Percentiles rank a stretch among this genome's conserved stretches.
Conservation (phyloP, 2,329 filamentous ascomycete species). For the Alternaria sp. region DNA sequence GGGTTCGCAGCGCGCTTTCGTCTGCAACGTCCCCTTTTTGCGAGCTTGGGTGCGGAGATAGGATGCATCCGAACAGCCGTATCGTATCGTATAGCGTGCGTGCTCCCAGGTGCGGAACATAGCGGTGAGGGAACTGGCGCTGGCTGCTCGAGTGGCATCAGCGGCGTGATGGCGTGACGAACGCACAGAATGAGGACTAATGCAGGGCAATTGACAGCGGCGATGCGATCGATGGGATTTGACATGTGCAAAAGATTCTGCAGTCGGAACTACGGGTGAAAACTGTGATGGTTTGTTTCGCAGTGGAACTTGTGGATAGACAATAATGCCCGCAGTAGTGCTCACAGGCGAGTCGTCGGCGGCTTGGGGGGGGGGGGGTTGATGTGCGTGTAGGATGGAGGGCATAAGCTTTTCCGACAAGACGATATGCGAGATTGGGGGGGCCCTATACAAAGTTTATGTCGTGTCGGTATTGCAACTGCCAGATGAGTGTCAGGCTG, state of each 20-base stretch:
- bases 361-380: slow-evolving; percentile 5
- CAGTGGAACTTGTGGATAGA: slow-evolving; percentile 12
- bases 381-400: slow-evolving; percentile 9
- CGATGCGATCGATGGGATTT: slow-evolving; percentile 4
- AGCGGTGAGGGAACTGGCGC: slow-evolving; percentile 17
- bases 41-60: slow-evolving; percentile 10
- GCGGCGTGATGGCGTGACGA: slow-evolving; percentile 22
- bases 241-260: slow-evolving; percentile 9
- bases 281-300: slow-evolving; percentile 4
- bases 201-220: slow-evolving; percentile 16
- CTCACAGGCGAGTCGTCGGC: slow-evolving; percentile 1
- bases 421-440: slow-evolving; percentile 7
- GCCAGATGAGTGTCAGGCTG: neutral
- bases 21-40: slow-evolving; percentile 9
- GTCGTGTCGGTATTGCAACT: slow-evolving; percentile 4
- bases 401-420: slow-evolving; percentile 15
- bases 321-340: slow-evolving; percentile 14
- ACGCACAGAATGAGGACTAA: slow-evolving; percentile 10
- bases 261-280: slow-evolving; percentile 7
- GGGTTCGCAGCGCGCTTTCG: slow-evolving; percentile 11
- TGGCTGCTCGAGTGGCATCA: slow-evolving; percentile 10
- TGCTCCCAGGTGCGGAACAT: slow-evolving; percentile 4
- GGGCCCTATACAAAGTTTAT: slow-evolving; percentile 3
- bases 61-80: slow-evolving; percentile 3
- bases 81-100: slow-evolving; percentile 7